Base-by-base conservation (phyloP, 352 stramenopile genomes). In the Globisporangium recalcitrans region DNA sequence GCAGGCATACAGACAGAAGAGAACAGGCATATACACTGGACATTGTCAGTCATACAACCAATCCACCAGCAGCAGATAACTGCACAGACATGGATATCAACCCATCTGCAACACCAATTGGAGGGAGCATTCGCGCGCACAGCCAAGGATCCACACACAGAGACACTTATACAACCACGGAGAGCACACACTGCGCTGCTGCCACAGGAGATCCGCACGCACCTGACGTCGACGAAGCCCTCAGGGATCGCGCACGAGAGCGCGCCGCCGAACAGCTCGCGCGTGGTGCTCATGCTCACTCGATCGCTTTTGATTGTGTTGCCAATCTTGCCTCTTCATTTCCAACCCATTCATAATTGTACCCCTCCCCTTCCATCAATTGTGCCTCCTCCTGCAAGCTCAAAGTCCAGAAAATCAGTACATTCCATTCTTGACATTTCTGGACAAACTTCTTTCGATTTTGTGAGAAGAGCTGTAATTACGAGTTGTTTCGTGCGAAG, bases 221-320 rank as follows among this genome's bases (percentile, higher is more conserved):
- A 87, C 78, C 86, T 95, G 47, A 95, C 86, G 62, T 95, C 86
- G 9, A 70, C 72, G 46, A 93, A 95, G 42, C 70, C 78, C 9
- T 82, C 67, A 10, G 86, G 86, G 56, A 95, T 85, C 51, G 73
- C 72, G 67, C 81, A 91, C 21, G 73, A 87, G 11, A 95, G 57
- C 52, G 86, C 82, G 55, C 86, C 86, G 26, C 86, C 86, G 49
- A 91, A 95, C 44, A 87, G 57, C 46, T 44, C 29, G 47, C 52
- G 65, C 22, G 52, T 29, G 48, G 52, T 29, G 52, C 40, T 71
- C 60, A 65, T 74, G 44, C 4, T 65, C 40, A 38, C 42, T 51
- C 7, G 21, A n/a, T 46, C 38, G 16, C 16, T 46, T 46, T n/a
- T 9, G 8, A 46, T 46, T 19, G 16, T 6, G 38, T 21, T 46